phyloP scores from a whole-genome alignment of 2,329 filamentous ascomycete species.

The Phyllosticta citrichinensis region DNA sequence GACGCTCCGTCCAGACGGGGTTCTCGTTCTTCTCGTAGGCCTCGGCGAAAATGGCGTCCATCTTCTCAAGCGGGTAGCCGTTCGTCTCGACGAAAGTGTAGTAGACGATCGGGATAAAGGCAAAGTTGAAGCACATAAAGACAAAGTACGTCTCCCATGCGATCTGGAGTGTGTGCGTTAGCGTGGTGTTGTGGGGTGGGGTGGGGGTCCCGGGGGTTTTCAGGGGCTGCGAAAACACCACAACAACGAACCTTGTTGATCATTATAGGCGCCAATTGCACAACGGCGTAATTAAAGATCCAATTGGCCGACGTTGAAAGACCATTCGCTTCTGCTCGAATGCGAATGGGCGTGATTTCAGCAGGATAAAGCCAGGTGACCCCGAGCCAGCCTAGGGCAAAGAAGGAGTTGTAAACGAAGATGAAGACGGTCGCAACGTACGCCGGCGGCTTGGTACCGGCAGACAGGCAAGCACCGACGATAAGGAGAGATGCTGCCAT shows the following conservation, averaged over 20 bases:
- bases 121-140: conserved; percentile 10
- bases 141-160: conserved; percentile 10
- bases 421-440: conserved; percentile 40
- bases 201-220: no score
- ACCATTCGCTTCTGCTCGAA: conserved; percentile 28
- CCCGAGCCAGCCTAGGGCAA: conserved; percentile 41
- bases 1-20: conserved; percentile 17
- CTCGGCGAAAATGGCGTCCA: conserved; percentile 20
- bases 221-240: no score
- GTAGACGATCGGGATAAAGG: conserved; percentile 15
- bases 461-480: conserved; percentile 12
- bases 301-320: conserved; percentile 29
- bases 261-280: conserved; percentile 29
- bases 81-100: conserved; percentile 13
- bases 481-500: conserved; percentile 22
- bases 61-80: conserved; percentile 19
- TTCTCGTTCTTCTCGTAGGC: conserved; percentile 20
- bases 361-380: conserved; percentile 42
- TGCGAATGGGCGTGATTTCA: conserved; percentile 31
- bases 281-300: conserved; percentile 32
- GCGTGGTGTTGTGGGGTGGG: neutral
- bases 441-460: conserved; percentile 16
- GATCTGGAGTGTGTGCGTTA: neutral
- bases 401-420: conserved; percentile 46
- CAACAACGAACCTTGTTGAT: conserved; percentile 5